Evolutionary conservation across 2,329 filamentous ascomycete genomes (phyloP).

Genomic region (Talaromyces sp.): DNA sequence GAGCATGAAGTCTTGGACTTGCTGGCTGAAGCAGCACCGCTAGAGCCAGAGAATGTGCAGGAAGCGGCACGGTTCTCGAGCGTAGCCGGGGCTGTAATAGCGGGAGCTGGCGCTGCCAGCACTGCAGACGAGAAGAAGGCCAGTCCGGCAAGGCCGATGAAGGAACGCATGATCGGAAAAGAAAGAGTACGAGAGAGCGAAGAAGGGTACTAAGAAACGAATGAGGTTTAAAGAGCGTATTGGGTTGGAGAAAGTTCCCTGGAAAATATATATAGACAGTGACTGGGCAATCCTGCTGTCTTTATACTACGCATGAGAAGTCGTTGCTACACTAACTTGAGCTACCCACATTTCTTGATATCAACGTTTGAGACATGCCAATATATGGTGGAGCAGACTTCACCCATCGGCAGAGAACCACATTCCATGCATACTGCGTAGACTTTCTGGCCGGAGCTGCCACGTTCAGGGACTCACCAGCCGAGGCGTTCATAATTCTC

Average conservation of each 20-base stretch:
- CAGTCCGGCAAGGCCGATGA: conserved; percentile 5
- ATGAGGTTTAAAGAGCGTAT: background rate
- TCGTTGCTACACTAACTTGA: background rate
- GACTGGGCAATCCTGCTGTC: background rate
- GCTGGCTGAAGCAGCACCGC: conserved; percentile 23
- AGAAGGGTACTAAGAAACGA: background rate
- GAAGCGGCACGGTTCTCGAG: conserved; percentile 9
- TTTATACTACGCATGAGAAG: background rate
- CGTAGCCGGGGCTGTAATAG: conserved; percentile 3
- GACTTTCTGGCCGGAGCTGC: background rate
- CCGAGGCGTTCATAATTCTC: background rate
- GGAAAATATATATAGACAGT: background rate
- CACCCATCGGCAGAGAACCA: background rate
- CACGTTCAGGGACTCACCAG: background rate
- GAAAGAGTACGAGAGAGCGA: background rate
- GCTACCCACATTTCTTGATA: background rate
- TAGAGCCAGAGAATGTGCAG: conserved; percentile 26
- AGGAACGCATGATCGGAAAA: background rate
- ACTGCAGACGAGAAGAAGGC: background rate
- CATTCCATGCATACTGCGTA: background rate
- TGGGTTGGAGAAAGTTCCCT: background rate
- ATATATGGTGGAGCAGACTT: background rate
- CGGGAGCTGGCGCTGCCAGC: conserved; percentile 2
- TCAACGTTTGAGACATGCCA: background rate
- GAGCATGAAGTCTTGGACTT: conserved; percentile 29